A percentile compares a stretch with the other conserved stretches of the same genome.
These are phyloP conservation scores for Nakazawaea ernobii DNA, from an alignment of 805 yeast genomes.

Conservation along the genomic window DNA sequence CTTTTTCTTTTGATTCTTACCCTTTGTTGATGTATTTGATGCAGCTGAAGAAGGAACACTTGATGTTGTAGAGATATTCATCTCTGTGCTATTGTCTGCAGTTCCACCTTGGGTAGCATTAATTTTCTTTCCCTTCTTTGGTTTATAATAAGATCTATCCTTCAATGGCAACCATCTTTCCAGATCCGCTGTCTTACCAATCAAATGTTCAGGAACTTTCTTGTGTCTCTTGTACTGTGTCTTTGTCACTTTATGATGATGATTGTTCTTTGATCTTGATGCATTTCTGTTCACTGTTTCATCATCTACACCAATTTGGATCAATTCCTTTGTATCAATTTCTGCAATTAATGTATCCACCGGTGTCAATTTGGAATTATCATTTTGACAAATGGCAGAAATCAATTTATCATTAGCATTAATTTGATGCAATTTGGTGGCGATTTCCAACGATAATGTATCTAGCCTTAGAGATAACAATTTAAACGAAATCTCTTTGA, in stretches of 20 bases:
- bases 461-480: slow-evolving; percentile 28
- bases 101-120: slow-evolving; percentile 60
- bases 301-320: slow-evolving; percentile 23
- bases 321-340: slow-evolving; percentile 25
- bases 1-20: slow-evolving; percentile 24
- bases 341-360: slow-evolving; percentile 21
- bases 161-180: slow-evolving; percentile 92
- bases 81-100: slow-evolving; percentile 41
- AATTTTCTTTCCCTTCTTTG: slow-evolving; percentile 61
- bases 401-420: slow-evolving; percentile 18
- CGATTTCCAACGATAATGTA: slow-evolving; percentile 22
- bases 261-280: slow-evolving; percentile 17
- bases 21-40: slow-evolving; percentile 11
- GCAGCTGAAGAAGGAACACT: slow-evolving; percentile 15
- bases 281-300: slow-evolving; percentile 20
- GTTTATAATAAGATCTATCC: slow-evolving; percentile 78
- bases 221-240: slow-evolving; percentile 20
- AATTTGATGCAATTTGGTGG: slow-evolving; percentile 16
- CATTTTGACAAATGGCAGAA: slow-evolving; percentile 15
- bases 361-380: slow-evolving; percentile 13
- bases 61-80: slow-evolving; percentile 20
- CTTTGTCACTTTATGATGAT: slow-evolving; percentile 24
- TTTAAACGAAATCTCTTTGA: slow-evolving; percentile 30
- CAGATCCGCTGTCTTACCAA: slow-evolving; percentile 38
- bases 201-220: slow-evolving; percentile 36